phyloP scores from a whole-genome alignment of 495 filamentous ascomycete genomes.

The Neurospora intermedia region DNA sequence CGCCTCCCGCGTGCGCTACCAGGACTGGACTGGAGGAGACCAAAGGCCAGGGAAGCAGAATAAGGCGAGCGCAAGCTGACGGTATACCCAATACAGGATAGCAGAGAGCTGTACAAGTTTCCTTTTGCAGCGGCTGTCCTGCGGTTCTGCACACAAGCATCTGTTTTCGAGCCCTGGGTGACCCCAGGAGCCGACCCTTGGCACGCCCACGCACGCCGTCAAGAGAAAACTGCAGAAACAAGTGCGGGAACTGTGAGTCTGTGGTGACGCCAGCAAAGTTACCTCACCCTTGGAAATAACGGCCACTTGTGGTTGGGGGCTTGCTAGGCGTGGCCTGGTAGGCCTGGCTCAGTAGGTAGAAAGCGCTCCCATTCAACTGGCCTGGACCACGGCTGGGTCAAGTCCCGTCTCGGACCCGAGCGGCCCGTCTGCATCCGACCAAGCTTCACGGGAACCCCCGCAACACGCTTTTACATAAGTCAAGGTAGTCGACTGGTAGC shows the following conservation, averaged over 20 bases:
- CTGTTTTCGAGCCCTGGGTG: not conserved
- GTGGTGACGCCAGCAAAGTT: not conserved
- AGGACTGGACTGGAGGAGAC: not conserved
- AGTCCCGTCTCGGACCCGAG: constrained; percentile 14
- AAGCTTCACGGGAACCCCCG: not conserved
- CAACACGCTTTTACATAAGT: not conserved
- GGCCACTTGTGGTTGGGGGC: not conserved
- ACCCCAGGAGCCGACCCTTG: not conserved
- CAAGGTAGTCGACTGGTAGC: constrained; percentile 1
- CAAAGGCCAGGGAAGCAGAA: not conserved
- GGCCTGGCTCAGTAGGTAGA: not conserved
- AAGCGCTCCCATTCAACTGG: not conserved
- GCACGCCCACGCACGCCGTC: not conserved
- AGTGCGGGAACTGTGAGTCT: not conserved
- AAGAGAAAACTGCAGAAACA: not conserved
- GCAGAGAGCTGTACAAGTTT: not conserved
- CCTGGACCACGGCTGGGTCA: not conserved
- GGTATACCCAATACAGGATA: not conserved
- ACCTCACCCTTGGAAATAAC: not conserved
- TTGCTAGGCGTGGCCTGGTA: not conserved
- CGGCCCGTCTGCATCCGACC: constrained; percentile 6
- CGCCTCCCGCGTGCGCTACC: not conserved
- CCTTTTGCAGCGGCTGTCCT: not conserved
- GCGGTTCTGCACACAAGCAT: not conserved
- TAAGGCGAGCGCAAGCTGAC: not conserved